Evolutionary conservation across 148 eudicot species (phyloP), one percentile per base, ranked within the genome.

Genomic region (Cornus controversa): DNA sequence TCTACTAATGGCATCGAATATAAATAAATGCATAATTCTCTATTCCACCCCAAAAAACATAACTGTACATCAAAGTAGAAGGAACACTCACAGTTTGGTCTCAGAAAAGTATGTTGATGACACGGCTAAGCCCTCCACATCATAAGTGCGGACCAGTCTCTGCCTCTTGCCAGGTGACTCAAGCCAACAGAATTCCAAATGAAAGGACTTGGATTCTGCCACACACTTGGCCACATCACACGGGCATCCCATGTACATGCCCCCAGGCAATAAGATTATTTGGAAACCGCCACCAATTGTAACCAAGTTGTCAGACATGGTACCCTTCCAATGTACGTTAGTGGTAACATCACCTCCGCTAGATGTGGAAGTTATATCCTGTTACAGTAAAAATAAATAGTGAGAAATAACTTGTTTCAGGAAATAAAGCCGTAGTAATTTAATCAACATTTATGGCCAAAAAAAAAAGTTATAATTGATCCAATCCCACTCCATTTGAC

Each of bases 211-310:
- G 77, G 86, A 85, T 37, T 96, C 98, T 5, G 89, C 87, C 10
- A 93, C 89, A 26, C 87, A 83, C 76, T 89, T 89, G 15, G 90
- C 83, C 9, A 96, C 67, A 72, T 96, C 86, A 68, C 84, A 78
- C 14, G 99, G 99, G 85, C 87, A 93, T 36, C 97, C 99, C 97
- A 96, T 89, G 89, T 96, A 96, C 87, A 96, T 96, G 73, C 98
- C 97, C 27, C 97, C 94, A 11, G 99, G 99, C 71, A 96, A 73
- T 65, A 96, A 80, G 25, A 91, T 91, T 50, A 87, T 47, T 83
- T 96, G 97, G 79, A 77, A 96, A 50, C 97, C 99, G 47, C 93
- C 93, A 67, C 91, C 97, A 63, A 90, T 93, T 45, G 75, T 85
- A 81, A 96, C 80, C 81, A 89, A 36, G 79, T 96, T 91, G 73